Percentiles rank a stretch among this genome's conserved stretches.
Conservation (phyloP, 768 basidiomycete species). For the Trametes cubensis region DNA sequence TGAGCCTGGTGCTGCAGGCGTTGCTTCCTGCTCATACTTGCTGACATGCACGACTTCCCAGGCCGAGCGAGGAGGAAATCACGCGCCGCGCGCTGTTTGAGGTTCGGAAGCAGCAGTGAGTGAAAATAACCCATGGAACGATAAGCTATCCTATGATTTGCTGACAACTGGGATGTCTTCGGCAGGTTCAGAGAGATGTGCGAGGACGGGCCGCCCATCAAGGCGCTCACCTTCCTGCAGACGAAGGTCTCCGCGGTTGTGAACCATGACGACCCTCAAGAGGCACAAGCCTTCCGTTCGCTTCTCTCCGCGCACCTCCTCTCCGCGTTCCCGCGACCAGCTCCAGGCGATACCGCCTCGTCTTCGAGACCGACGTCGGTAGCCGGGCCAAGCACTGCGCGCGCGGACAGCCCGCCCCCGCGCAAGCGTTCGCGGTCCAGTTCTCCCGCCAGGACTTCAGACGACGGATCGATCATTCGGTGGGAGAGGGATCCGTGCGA, state of each 20-base stretch:
- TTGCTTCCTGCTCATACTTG: neutral
- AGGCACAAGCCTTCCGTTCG: constrained; percentile 63
- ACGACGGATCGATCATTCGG: constrained; percentile 5
- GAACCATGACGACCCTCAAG: constrained; percentile 63
- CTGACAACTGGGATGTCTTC: neutral
- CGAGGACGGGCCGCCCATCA: constrained; percentile 58
- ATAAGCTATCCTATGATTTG: neutral
- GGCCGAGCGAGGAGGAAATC: constrained; percentile 64
- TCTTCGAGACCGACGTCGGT: neutral
- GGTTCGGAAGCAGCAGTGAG: constrained; percentile 75
- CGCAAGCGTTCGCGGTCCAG: constrained; percentile 46
- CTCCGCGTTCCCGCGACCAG: constrained; percentile 27
- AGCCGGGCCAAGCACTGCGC: constrained; percentile 31
- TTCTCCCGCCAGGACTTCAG: constrained; percentile 1
- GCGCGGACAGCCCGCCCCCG: constrained; percentile 17
- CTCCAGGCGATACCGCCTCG: neutral
- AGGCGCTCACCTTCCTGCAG: constrained; percentile 73
- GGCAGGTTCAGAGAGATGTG: constrained; percentile 83
- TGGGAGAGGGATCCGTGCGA: constrained; percentile 35
- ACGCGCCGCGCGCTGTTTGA: constrained; percentile 63
- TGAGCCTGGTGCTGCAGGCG: too few species aligned
- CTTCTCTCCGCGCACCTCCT: constrained; percentile 64
- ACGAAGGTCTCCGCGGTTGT: constrained; percentile 71
- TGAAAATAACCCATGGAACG: constrained; percentile 8
- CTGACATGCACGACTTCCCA: constrained; percentile 36